These are phyloP conservation scores for Pelargonium citronellum DNA, from an alignment of 441 rosid genomes.

Conservation along the genomic window DNA sequence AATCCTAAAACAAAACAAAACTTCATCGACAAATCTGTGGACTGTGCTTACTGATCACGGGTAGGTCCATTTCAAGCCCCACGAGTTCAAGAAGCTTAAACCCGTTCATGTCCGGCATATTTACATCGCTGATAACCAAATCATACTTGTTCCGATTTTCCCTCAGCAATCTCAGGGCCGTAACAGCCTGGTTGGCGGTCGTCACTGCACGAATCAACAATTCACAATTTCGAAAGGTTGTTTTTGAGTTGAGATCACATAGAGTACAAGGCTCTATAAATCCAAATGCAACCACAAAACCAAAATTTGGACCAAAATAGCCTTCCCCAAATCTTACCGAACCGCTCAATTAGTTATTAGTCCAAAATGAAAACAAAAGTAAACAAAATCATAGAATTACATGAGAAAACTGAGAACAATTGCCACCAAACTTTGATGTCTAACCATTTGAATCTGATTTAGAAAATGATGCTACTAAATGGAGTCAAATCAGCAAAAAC, in stretches of 20 bases:
- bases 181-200: constrained; percentile 57
- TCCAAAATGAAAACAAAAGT: background rate
- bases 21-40: too few relatives aligned
- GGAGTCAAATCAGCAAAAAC: background rate
- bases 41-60: constrained; percentile 60
- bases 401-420: background rate
- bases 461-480: too few relatives aligned
- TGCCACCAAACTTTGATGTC: too few relatives aligned
- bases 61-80: constrained; percentile 98
- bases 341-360: background rate
- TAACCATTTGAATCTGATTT: too few relatives aligned
- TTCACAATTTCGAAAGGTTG: background rate
- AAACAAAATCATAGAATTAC: background rate
- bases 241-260: background rate
- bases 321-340: constrained; percentile 7
- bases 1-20: constrained; percentile 1
- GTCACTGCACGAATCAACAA: constrained; percentile 49
- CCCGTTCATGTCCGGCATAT: constrained; percentile 99
- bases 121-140: constrained; percentile 89
- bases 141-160: constrained; percentile 59
- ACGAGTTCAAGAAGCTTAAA: constrained; percentile 89
- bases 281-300: constrained; percentile 1
- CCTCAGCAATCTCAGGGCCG: constrained; percentile 70
- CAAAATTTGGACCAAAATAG: constrained; percentile 14
- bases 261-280: background rate